Percentiles rank a stretch among this genome's conserved stretches.
Conservation (phyloP, 75 land plant species). For the Sequoiadendron giganteum region DNA sequence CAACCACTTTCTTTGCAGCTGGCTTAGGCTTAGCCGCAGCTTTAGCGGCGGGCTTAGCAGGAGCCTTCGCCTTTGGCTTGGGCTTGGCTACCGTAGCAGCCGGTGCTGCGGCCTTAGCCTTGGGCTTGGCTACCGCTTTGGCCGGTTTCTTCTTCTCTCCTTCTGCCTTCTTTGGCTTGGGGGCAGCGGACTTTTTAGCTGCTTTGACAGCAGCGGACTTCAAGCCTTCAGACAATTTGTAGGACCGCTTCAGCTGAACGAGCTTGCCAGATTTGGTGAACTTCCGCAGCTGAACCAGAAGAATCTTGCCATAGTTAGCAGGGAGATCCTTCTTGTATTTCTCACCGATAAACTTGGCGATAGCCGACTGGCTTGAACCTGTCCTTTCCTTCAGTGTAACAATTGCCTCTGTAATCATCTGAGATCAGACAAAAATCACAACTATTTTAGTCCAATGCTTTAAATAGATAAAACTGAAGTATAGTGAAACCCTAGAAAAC, state of each 20-base stretch:
- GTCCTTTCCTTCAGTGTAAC: slow-evolving; percentile 37
- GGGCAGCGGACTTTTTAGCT: slow-evolving; percentile 11
- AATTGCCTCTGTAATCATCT: slow-evolving; percentile 45
- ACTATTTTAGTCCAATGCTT: background rate
- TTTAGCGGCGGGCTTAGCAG: slow-evolving; percentile 5
- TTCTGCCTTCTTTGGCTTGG: slow-evolving; percentile 12
- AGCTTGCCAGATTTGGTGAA: slow-evolving; percentile 12
- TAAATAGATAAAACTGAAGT: background rate
- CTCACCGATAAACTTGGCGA: slow-evolving; percentile 38
- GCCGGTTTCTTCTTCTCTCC: background rate
- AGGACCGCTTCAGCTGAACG: slow-evolving; percentile 9
- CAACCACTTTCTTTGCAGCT: background rate
- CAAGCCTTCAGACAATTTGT: slow-evolving; percentile 22
- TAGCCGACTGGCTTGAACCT: slow-evolving; percentile 40
- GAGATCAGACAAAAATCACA: background rate
- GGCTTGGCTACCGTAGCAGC: background rate
- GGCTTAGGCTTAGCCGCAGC: background rate
- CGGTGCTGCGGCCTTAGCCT: background rate
- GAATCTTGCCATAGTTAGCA: slow-evolving; percentile 7
- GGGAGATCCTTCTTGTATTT: slow-evolving; percentile 42
- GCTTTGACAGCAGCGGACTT: slow-evolving; percentile 16
- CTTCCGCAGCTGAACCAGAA: background rate
- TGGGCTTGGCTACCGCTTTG: slow-evolving; percentile 13
- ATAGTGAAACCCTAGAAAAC: background rate
- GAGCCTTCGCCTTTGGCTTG: slow-evolving; percentile 5